phyloP scores from a whole-genome alignment of 2,329 filamentous ascomycete genomes.

The Pseudofabraea citricarpa region DNA sequence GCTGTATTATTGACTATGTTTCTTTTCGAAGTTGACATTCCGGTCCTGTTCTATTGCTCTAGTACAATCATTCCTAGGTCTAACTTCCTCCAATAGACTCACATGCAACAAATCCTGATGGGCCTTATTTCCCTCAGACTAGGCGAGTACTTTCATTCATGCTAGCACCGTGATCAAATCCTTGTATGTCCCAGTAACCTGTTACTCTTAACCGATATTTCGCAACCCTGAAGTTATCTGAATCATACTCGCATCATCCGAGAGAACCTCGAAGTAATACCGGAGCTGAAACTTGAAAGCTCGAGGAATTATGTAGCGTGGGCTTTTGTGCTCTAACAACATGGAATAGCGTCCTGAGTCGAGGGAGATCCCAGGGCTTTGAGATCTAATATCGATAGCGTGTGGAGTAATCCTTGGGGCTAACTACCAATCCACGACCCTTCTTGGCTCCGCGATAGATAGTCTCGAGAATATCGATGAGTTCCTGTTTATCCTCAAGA shows the following conservation, averaged over 20 bases:
- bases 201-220: background rate
- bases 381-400: slow-evolving; percentile 58
- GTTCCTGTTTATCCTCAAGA: slow-evolving; percentile 93
- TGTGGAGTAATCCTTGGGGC: slow-evolving; percentile 79
- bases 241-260: background rate
- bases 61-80: background rate
- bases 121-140: background rate
- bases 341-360: background rate
- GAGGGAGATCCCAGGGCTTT: background rate
- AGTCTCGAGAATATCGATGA: slow-evolving; percentile 97
- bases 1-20: background rate
- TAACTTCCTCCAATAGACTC: background rate
- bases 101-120: background rate
- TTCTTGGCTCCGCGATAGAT: slow-evolving; percentile 99
- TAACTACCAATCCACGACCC: slow-evolving; percentile 91
- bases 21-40: background rate
- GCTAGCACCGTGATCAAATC: background rate
- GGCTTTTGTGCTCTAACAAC: background rate
- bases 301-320: background rate
- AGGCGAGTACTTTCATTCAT: background rate
- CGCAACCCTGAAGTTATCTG: background rate
- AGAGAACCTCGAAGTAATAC: background rate
- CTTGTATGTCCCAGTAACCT: background rate
- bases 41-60: background rate
- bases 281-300: background rate